Evolutionary conservation across 2,329 filamentous ascomycete genomes (phyloP), one percentile per base, ranked within the genome.

Genomic region (Trichophyton schoenleinii): DNA sequence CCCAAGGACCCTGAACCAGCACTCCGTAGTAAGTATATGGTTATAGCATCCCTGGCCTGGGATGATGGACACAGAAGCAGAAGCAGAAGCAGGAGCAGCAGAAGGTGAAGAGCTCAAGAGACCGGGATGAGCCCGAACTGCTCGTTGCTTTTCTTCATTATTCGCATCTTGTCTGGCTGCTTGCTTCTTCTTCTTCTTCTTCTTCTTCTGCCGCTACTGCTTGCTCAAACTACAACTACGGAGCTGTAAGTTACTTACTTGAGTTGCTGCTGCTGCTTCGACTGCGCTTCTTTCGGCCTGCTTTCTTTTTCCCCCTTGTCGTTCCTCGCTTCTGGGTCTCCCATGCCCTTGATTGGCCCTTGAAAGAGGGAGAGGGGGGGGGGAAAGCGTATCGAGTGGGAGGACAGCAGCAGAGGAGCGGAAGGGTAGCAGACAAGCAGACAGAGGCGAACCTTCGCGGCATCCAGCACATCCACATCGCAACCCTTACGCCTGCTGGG

Each of bases 381-480:
- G 22, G 22, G 18, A 18, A 18, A 18, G 18, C 18, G 18, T 18
- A 18, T 18, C 18, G 18, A 18, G 18, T 6, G 25, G 25, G 28
- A 31, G 28, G 28, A 31, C 28, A 31, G 28, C 28, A 31, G 28
- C 28, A 31, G 28, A 31, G 28, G 28, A 31, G 28, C 28, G 28
- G 28, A 7, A 38, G 34, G 34, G 34, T 13, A 38, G 34, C 8
- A 38, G 34, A 38, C 34, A 38, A 38, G 34, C 8, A 38, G 34
- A 38, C 34, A 38, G 41, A 44, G 20, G 34, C 15, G 49, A 55
- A 55, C 49, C 49, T 55, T 55, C 49, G 49, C 49, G 49, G 49
- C 49, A 55, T 55, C 34, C 31, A 55, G 49, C 49, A 55, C 49
- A 55, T 55, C 49, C 49, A 55, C 49, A 55, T 55, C 49, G 49